phyloP scores from a whole-genome alignment of 2,329 filamentous ascomycete species.

The Bisporella sp. region DNA sequence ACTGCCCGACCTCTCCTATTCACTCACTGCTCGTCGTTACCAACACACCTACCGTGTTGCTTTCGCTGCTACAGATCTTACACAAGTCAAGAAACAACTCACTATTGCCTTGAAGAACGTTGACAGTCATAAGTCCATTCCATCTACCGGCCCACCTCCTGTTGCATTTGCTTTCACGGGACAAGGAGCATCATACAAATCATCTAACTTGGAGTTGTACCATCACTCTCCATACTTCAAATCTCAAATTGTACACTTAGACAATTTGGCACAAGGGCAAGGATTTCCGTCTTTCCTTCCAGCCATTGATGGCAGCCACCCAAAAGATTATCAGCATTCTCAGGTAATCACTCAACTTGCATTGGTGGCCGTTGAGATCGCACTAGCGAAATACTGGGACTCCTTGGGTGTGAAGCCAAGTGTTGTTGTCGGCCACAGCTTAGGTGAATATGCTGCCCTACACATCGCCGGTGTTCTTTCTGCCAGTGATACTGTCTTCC shows the following conservation, averaged over 20 bases:
- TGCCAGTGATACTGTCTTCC: constrained; percentile 62
- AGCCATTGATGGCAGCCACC: constrained; percentile 26
- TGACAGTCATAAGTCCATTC: constrained; percentile 4
- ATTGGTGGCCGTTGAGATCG: constrained; percentile 44
- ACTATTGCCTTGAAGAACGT: constrained; percentile 2
- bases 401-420: constrained; percentile 47
- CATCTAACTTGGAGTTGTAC: constrained; percentile 4
- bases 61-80: constrained; percentile 33
- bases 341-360: constrained; percentile 45
- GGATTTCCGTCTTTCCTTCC: constrained; percentile 11
- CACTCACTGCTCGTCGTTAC: constrained; percentile 36
- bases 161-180: constrained; percentile 30
- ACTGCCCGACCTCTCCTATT: constrained; percentile 13
- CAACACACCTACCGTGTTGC: constrained; percentile 50
- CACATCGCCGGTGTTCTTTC: constrained; percentile 65
- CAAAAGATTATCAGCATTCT: constrained; percentile 42
- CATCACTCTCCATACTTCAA: constrained; percentile 29
- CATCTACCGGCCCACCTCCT: constrained; percentile 24
- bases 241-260: constrained; percentile 5
- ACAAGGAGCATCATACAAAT: constrained; percentile 35
- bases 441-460: constrained; percentile 68
- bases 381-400: constrained; percentile 45
- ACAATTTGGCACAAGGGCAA: constrained; percentile 5
- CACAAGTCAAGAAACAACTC: constrained; percentile 29
- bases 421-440: constrained; percentile 52